Conservation (phyloP, 257 asterid genomes). For the Cinchona pubescens region DNA sequence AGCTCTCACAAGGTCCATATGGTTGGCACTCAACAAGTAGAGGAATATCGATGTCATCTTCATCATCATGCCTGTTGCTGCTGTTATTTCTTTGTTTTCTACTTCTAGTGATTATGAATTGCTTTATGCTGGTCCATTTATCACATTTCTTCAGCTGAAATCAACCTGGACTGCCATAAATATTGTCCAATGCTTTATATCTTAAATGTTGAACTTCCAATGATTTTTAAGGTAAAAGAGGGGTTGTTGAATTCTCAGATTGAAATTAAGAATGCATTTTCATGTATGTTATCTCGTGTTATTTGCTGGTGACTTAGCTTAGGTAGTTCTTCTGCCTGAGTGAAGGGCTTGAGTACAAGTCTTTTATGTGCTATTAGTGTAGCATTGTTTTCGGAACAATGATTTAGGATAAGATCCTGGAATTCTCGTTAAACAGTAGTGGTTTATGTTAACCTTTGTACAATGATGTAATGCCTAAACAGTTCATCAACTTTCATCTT, state of each 20-base stretch:
- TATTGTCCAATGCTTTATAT: not conserved
- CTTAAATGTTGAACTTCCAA: too few relatives aligned
- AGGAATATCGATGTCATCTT: not conserved
- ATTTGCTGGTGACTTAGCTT: not conserved
- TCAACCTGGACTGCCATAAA: not conserved
- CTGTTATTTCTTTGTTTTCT: too few relatives aligned
- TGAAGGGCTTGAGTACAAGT: not conserved
- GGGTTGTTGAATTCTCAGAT: not conserved
- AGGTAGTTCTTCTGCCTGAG: not conserved
- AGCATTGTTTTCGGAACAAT: not conserved
- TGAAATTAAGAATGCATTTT: not conserved
- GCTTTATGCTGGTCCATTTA: not conserved
- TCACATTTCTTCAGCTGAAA: not conserved
- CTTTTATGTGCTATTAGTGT: not conserved
- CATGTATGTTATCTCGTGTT: not conserved
- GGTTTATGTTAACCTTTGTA: not conserved
- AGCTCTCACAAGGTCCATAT: not conserved
- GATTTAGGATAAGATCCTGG: not conserved
- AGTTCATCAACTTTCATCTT: not conserved
- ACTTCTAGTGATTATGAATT: not conserved
- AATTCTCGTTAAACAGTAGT: not conserved
- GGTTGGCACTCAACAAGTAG: too few relatives aligned
- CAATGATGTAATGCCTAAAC: not conserved
- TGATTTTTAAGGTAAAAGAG: not conserved
- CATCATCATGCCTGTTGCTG: not conserved